phyloP scores from a whole-genome alignment of 305 asterid genomes.

The Plantago lanceolata region DNA sequence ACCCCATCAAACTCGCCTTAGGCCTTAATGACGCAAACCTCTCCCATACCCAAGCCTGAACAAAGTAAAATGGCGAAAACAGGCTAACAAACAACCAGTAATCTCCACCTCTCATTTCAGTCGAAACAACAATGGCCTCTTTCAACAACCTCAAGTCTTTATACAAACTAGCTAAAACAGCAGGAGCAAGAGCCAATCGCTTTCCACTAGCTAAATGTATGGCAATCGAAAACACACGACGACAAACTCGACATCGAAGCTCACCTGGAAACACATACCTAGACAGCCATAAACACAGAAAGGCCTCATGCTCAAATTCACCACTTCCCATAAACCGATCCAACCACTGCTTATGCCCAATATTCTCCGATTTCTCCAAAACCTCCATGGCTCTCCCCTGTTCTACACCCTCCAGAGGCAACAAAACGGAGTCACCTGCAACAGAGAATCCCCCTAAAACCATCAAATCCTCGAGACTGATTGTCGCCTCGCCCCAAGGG shows the following conservation, averaged over 20 bases:
- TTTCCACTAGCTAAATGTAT: constrained; percentile 31
- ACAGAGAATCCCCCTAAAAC: constrained; percentile 6
- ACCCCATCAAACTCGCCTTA: constrained; percentile 2
- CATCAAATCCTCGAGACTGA: not conserved
- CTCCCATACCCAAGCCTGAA: constrained; percentile 51
- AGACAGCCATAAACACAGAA: constrained; percentile 40
- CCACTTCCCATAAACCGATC: constrained; percentile 25
- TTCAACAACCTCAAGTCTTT: constrained; percentile 27
- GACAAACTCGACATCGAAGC: not conserved
- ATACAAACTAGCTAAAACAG: constrained; percentile 37
- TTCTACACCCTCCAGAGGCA: not conserved
- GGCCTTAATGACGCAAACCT: constrained; percentile 29
- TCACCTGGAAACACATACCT: constrained; percentile 33
- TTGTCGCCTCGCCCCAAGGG: constrained; percentile 6
- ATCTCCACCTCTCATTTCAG: not conserved
- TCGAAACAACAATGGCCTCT: constrained; percentile 7
- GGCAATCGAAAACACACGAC: constrained; percentile 28
- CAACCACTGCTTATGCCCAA: constrained; percentile 23
- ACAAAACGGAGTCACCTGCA: not conserved
- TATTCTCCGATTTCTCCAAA: not conserved
- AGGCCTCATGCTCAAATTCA: constrained; percentile 42
- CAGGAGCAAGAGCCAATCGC: constrained; percentile 38
- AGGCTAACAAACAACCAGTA: constrained; percentile 1
- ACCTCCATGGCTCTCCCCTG: not conserved
- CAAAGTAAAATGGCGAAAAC: constrained; percentile 30